phyloP scores from a whole-genome alignment of 2,329 filamentous ascomycete species.

The Neofusicoccum umdonicola region DNA sequence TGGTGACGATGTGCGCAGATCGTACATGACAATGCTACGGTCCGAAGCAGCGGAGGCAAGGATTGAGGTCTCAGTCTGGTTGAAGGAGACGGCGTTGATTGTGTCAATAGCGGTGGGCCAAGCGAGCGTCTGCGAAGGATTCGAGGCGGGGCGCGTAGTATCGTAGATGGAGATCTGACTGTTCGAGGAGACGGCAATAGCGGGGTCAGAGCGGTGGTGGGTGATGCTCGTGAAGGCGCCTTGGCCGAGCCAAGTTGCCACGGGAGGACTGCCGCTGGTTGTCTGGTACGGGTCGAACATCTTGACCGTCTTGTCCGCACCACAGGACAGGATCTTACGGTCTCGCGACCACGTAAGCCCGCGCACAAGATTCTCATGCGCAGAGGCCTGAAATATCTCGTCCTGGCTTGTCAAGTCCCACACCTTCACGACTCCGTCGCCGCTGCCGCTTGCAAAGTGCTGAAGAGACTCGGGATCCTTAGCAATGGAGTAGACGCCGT shows the following conservation, averaged over 20 bases:
- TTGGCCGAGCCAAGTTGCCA: slow-evolving; percentile 80
- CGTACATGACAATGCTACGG: slow-evolving; percentile 82
- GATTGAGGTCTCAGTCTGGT: slow-evolving; percentile 85
- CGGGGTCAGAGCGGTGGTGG: slow-evolving; percentile 74
- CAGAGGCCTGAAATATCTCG: slow-evolving; percentile 74
- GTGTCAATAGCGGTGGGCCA: slow-evolving; percentile 92
- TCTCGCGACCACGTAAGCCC: slow-evolving; percentile 86
- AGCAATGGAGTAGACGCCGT: slow-evolving; percentile 61
- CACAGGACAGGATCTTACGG: slow-evolving; percentile 81
- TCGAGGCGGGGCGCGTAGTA: slow-evolving; percentile 70
- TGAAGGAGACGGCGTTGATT: slow-evolving; percentile 84
- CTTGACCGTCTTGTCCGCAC: slow-evolving; percentile 82
- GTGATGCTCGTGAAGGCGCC: slow-evolving; percentile 81
- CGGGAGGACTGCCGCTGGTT: slow-evolving; percentile 64
- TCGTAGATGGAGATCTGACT: slow-evolving; percentile 86
- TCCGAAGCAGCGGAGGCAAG: slow-evolving; percentile 83
- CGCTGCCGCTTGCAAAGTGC: slow-evolving; percentile 49
- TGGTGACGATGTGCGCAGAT: slow-evolving; percentile 81
- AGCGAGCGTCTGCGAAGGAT: slow-evolving; percentile 75
- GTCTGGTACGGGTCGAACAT: slow-evolving; percentile 87
- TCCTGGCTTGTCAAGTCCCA: slow-evolving; percentile 76
- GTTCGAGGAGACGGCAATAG: slow-evolving; percentile 72
- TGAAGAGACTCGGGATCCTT: slow-evolving; percentile 43
- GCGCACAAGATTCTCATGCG: slow-evolving; percentile 93
- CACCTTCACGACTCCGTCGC: slow-evolving; percentile 86